Percentiles rank a stretch among this genome's conserved stretches.
Evolutionary conservation across 2,329 filamentous ascomycete genomes (phyloP).

Genomic region (Raffaelea ambrosiae): DNA sequence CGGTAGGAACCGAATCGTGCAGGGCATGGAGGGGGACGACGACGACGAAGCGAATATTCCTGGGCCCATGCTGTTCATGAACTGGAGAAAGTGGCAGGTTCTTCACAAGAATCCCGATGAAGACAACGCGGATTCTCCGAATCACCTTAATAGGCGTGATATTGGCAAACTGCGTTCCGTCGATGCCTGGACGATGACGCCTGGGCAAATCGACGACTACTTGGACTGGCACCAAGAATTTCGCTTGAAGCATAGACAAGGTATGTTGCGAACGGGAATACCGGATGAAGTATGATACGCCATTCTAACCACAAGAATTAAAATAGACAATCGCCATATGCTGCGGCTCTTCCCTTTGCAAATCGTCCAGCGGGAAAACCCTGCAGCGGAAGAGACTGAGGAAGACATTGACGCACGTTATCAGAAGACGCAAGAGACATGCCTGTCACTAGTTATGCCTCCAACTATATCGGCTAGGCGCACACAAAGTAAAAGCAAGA

Average conservation of each 20-base stretch:
- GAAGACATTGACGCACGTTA: slow-evolving; percentile 12
- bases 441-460: background rate
- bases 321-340: slow-evolving; percentile 21
- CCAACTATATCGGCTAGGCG: too few relatives aligned
- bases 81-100: slow-evolving; percentile 65
- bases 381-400: slow-evolving; percentile 6
- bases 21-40: slow-evolving; percentile 11
- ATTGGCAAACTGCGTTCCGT: slow-evolving; percentile 18
- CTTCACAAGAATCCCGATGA: slow-evolving; percentile 28
- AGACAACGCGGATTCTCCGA: background rate
- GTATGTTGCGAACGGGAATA: too few relatives aligned
- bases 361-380: slow-evolving; percentile 1
- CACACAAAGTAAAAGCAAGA: too few relatives aligned
- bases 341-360: slow-evolving; percentile 24
- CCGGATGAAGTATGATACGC: too few relatives aligned
- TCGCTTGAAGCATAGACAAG: slow-evolving; percentile 26
- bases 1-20: slow-evolving; percentile 8
- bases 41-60: slow-evolving; percentile 17
- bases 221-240: slow-evolving; percentile 70
- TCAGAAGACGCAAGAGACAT: background rate
- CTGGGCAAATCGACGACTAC: slow-evolving; percentile 60
- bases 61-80: slow-evolving; percentile 35
- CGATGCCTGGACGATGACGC: slow-evolving; percentile 37
- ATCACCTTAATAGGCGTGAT: slow-evolving; percentile 14
- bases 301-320: background rate